Conservation (phyloP, 2,329 filamentous ascomycete species). For the Drechslerella stenobrocha region DNA sequence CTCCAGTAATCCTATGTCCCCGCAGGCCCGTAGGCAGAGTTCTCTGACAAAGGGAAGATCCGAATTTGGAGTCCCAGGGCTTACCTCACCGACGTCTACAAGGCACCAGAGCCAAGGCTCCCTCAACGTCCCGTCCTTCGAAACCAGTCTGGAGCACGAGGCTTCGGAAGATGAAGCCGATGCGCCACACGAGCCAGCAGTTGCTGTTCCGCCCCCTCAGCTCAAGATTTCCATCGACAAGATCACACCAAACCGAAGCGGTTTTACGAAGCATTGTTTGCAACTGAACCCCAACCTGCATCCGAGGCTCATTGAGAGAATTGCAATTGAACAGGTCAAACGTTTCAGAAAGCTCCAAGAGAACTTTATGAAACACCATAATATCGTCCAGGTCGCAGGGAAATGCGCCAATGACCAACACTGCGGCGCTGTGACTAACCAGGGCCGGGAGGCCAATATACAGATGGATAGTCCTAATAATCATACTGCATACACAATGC, state of each 20-base stretch:
- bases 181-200: slow-evolving; percentile 66
- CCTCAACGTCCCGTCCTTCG: slow-evolving; percentile 48
- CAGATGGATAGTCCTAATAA: slow-evolving; percentile 61
- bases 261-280: slow-evolving; percentile 74
- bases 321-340: slow-evolving; percentile 76
- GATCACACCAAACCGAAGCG: slow-evolving; percentile 72
- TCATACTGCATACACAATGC: slow-evolving; percentile 56
- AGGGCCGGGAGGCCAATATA: slow-evolving; percentile 38
- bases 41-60: slow-evolving; percentile 18
- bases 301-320: slow-evolving; percentile 73
- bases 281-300: slow-evolving; percentile 73
- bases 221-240: slow-evolving; percentile 60
- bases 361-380: slow-evolving; percentile 70
- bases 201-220: slow-evolving; percentile 57
- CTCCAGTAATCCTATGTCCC: slow-evolving; percentile 44
- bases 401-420: slow-evolving; percentile 54
- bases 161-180: slow-evolving; percentile 68
- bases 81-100: slow-evolving; percentile 18
- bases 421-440: slow-evolving; percentile 53
- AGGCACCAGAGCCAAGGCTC: slow-evolving; percentile 46
- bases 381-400: slow-evolving; percentile 58
- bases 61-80: slow-evolving; percentile 34
- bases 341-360: slow-evolving; percentile 78
- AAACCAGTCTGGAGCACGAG: slow-evolving; percentile 60
- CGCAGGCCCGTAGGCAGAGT: slow-evolving; percentile 26